Percentiles rank a stretch among this genome's conserved stretches.
Evolutionary conservation across 2,329 filamentous ascomycete species (phyloP).

Genomic region (Colletotrichum sp.): DNA sequence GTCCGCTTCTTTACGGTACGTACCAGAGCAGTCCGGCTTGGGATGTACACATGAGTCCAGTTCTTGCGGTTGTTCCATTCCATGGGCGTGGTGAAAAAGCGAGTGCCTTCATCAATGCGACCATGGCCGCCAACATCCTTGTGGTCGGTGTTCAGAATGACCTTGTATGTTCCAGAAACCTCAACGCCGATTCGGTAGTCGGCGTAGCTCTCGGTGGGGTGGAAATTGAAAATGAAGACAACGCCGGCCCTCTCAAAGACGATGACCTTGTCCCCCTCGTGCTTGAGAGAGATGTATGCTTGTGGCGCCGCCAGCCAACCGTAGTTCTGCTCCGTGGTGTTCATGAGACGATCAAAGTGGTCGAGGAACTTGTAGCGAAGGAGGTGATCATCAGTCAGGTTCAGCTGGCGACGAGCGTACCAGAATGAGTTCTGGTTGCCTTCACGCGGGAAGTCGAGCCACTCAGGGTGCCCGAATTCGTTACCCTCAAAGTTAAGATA

Average conservation of each 20-base stretch:
- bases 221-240: slow-evolving; percentile 96
- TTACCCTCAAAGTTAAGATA: slow-evolving; percentile 99
- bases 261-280: slow-evolving; percentile 92
- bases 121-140: slow-evolving; percentile 80
- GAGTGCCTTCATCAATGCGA: slow-evolving; percentile 77
- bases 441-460: slow-evolving; percentile 96
- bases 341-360: slow-evolving; percentile 93
- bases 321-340: slow-evolving; percentile 83
- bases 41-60: slow-evolving; percentile 91
- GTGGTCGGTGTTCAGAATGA: slow-evolving; percentile 83
- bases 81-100: slow-evolving; percentile 92
- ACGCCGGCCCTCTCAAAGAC: slow-evolving; percentile 93
- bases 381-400: slow-evolving; percentile 84
- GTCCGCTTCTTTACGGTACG: slow-evolving; percentile 29
- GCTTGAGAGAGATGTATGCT: slow-evolving; percentile 92
- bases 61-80: slow-evolving; percentile 90
- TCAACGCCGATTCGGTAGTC: slow-evolving; percentile 95
- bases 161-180: slow-evolving; percentile 80
- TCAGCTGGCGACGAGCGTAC: slow-evolving; percentile 92
- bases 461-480: slow-evolving; percentile 98
- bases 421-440: slow-evolving; percentile 94
- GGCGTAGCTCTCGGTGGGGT: slow-evolving; percentile 81
- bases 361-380: slow-evolving; percentile 92
- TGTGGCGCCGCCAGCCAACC: slow-evolving; percentile 88
- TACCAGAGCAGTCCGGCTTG: slow-evolving; percentile 83